Base-by-base conservation (phyloP, 441 rosid species). In the Kokia cookei region DNA sequence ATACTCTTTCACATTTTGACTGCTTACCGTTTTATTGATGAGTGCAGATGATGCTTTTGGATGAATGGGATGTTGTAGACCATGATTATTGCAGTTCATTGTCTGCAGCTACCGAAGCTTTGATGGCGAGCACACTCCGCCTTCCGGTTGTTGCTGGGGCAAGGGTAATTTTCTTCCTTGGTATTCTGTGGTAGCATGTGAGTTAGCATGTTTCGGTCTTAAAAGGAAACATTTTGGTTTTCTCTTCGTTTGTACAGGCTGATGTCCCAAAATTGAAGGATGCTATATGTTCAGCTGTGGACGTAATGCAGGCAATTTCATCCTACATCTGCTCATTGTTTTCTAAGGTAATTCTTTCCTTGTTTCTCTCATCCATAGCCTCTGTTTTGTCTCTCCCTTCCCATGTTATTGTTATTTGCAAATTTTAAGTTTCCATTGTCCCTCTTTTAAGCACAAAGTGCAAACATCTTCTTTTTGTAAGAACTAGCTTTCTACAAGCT, bases 141-240 rank as follows among this genome's bases (percentile, higher is more conserved):
- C 91, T 93, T 77, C 99, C 99, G n/a, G 91, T 95, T 77, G 88
- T 88, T 74, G 81, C 83, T 37, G 93, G 92, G 42, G 94, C 97
- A 60, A 87, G 86, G 90, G 98, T 95, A 79, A 78, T 76, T 19
- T 37, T 51, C n/a, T 40, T 17, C 19, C 72, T 55, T 22, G 50
- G 45, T 47, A 5, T 53, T 73, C 50, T 50, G 45, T 29, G 26
- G 35, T 32, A 27, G 74, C 55, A 5, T 37, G 40, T 37, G 40
- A 37, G 42, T 32, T 66, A 53, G 3, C 60, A 45, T 59, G 27
- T 74, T 65, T 73, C 24, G 75, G 76, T 63, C 69, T 69, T 24
- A 58, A 64, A 19, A 13, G 53, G 53, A 47, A 40, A 17, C 50
- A 24, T 72, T n/a, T 48, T 17, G 8, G 37, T 72, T 32, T 43